Base-by-base conservation (phyloP, 2,329 filamentous ascomycete genomes). In the Aspergillus oerlinghausenensis region DNA sequence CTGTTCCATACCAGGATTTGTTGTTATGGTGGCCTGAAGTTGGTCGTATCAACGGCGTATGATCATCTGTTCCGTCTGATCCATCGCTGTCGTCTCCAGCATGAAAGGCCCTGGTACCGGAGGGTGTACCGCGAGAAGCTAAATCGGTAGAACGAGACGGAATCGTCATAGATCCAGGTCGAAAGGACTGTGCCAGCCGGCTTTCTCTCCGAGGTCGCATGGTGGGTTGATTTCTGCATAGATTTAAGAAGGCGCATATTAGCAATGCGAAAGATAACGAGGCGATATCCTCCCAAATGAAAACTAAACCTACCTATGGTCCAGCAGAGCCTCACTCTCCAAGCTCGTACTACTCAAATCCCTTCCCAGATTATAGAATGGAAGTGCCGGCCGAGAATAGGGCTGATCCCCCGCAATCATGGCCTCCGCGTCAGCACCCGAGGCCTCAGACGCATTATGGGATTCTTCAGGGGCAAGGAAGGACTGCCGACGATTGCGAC, bases 321-420 rank as follows among this genome's bases (percentile, higher is more conserved):
- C 93, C 19, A 97, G 78, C 63, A 97, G 77, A 7, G 85, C 87
- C 70, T 96, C 88, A 72, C 92, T 97, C 64, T 97, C 93, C 61
- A 97, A 78, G 72, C 93, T 97, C 0, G 89, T 92, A 65, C 83
- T 87, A 76, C 93, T 97, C 61, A 87, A 70, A 69, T 89, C 90
- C 48, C 77, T 74, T 7, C 78, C 68, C 52, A 84, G 67, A 43
- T 80, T 77, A 68, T 86, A 86, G 68, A 85, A 83, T 57, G 78
- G 77, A 53, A 73, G 73, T 60, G 59, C 55, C n/a, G 65, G 65
- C 51, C 61, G 67, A 21, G 67, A 55, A 35, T 58, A 64, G 43
- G 64, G 55, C 56, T 64, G 62, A 52, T 71, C 64, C 28, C 55
- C 63, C 19, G 68, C 64, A 65, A 67, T 69, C 48, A 57, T 57